Evolutionary conservation across 768 basidiomycete species (phyloP).

Genomic region (Leccinum boreale): DNA sequence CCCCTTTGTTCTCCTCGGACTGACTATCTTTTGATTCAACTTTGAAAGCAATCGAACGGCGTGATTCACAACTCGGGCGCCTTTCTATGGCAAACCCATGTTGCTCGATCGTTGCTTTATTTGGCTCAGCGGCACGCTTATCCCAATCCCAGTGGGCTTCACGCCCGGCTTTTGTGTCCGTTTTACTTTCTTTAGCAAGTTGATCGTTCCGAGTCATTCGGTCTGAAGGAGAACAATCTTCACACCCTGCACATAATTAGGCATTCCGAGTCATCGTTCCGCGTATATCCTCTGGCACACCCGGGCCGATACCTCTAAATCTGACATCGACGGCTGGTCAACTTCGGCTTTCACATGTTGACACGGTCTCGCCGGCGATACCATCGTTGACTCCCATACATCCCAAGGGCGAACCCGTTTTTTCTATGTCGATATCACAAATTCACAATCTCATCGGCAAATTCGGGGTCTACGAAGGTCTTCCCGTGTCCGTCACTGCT

Average conservation of each 20-base stretch:
- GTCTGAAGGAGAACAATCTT: slow-evolving; percentile 18
- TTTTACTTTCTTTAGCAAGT: slow-evolving; percentile 16
- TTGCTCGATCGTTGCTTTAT: no score
- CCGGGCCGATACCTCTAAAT: no score
- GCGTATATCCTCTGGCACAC: neutral
- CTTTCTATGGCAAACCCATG: no score
- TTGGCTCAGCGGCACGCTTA: no score
- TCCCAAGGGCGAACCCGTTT: slow-evolving; percentile 9
- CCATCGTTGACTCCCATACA: slow-evolving; percentile 13
- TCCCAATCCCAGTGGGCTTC: no score
- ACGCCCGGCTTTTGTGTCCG: no score
- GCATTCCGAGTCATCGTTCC: slow-evolving; percentile 11
- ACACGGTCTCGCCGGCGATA: slow-evolving; percentile 9
- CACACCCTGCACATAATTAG: slow-evolving; percentile 21
- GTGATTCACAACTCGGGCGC: no score
- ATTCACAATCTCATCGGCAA: slow-evolving; percentile 1
- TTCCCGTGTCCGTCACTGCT: slow-evolving; percentile 7
- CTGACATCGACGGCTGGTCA: neutral
- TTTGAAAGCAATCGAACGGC: no score
- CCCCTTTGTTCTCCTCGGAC: no score
- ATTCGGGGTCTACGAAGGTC: neutral
- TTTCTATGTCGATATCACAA: slow-evolving; percentile 14
- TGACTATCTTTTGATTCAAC: no score
- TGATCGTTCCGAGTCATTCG: slow-evolving; percentile 17
- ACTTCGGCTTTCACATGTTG: slow-evolving; percentile 21